Percentiles rank a stretch among this genome's conserved stretches.
Conservation (phyloP, 2,329 filamentous ascomycete species). For the Bimuria novae-zelandiae region DNA sequence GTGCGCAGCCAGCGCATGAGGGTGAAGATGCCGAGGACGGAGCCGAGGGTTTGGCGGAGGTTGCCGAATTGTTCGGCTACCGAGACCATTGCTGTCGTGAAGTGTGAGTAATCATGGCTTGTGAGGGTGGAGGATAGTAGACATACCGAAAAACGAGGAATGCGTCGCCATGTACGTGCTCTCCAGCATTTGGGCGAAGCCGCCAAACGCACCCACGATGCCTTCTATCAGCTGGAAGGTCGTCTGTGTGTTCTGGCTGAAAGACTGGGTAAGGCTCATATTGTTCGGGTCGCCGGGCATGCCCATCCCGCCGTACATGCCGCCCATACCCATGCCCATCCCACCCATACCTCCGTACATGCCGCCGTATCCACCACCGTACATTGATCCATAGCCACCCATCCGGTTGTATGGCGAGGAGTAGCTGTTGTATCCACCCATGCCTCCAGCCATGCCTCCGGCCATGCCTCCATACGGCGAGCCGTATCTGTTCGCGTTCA, state of each 20-base stretch:
- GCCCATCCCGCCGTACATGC: conserved; percentile 56
- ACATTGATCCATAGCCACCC: conserved; percentile 60
- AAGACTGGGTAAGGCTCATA: conserved; percentile 92
- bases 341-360: conserved; percentile 47
- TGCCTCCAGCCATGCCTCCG: too few relatives aligned
- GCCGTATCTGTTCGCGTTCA: conserved; percentile 58
- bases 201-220: conserved; percentile 93
- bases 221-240: conserved; percentile 99
- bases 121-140: neutral
- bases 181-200: conserved; percentile 98
- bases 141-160: conserved; percentile 94
- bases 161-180: conserved; percentile 99
- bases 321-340: conserved; percentile 47
- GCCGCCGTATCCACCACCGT: conserved; percentile 51
- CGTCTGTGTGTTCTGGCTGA: conserved; percentile 91
- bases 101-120: conserved; percentile 16
- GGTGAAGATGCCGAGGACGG: conserved; percentile 92
- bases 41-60: conserved; percentile 88
- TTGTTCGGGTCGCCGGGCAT: conserved; percentile 72
- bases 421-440: conserved; percentile 58
- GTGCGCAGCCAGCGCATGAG: conserved; percentile 94
- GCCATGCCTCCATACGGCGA: conserved; percentile 56
- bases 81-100: conserved; percentile 78
- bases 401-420: conserved; percentile 51
- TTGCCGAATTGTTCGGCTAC: conserved; percentile 97